Evolutionary conservation across 1,139 yeast species (phyloP), one percentile per base, ranked within the genome.

Genomic region (Yamadazyma songkhlaensis): DNA sequence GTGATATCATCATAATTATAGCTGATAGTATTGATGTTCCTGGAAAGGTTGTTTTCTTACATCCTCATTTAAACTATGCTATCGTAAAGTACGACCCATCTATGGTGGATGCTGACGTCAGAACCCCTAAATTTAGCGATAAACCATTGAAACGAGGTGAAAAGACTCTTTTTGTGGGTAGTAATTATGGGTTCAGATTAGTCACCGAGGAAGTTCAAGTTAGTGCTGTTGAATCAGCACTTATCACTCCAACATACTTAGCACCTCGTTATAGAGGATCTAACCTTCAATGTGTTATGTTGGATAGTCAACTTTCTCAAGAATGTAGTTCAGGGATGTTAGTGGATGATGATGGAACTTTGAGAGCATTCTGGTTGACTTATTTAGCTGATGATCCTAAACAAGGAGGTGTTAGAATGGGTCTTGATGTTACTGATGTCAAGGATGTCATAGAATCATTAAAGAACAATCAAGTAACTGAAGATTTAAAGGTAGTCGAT

Each of bases 41-140:
- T 0, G 97, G 84, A 0, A 72, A 79, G 44, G 92, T 88, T 21
- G 82, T 81, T 21, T 89, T 88, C 51, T 67, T 88, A 51, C 97
- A 90, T 54, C 97, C 97, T 24, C 79, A 86, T 37, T 88, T 84
- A 51, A 89, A 89, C 51, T 88, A 85, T 59, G 90, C 95, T 1
- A 79, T 90, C 38, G 71, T 89, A 25, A 79, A 86, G 56, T 90
- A 87, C 55, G 96, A 90, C 55, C 92, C 96, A 9, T 54, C 67
- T 2, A 64, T 85, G 40, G 60, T 67, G 6, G 53, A 59, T 37
- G 69, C 74, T 7, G 71, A 62, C 32, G 71, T 67, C 9, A 51
- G 67, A 39, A 75, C 95, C 2, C 95, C 96, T 3, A 67, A 67
- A 40, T 74, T 88, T 46, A 69, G 84, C 34, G 52, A 60, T 8